These are phyloP conservation scores for Lecanoromycetidae sp. DNA, from an alignment of 2,329 filamentous ascomycete genomes.

Conservation along the genomic window DNA sequence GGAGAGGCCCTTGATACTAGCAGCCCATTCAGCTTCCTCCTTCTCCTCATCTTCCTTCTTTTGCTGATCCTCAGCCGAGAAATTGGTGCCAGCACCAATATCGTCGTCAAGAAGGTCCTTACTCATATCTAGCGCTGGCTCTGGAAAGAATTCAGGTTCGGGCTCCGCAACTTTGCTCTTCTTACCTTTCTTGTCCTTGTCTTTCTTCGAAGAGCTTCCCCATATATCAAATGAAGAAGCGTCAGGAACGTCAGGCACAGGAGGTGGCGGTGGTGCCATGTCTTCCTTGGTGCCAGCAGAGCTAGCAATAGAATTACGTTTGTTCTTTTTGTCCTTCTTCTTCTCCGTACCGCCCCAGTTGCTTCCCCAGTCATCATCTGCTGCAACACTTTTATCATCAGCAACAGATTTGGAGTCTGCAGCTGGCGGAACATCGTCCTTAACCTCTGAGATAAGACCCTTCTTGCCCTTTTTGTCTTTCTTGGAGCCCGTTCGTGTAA, in stretches of 20 bases:
- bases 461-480: constrained; percentile 24
- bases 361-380: constrained; percentile 17
- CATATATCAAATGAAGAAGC: constrained; percentile 9
- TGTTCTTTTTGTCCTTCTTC: constrained; percentile 19
- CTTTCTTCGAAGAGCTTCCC: constrained; percentile 25
- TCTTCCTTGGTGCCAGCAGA: constrained; percentile 14
- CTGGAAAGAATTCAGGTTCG: constrained; percentile 16
- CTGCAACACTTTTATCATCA: constrained; percentile 18
- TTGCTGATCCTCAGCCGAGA: constrained; percentile 25
- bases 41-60: constrained; percentile 29
- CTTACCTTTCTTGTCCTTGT: constrained; percentile 25
- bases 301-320: constrained; percentile 14
- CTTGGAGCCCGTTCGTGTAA: constrained; percentile 22
- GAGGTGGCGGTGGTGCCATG: constrained; percentile 15
- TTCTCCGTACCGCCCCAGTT: constrained; percentile 13
- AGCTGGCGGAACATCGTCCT: constrained; percentile 18
- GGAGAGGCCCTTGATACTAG: constrained; percentile 18
- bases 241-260: constrained; percentile 12
- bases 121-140: constrained; percentile 7
- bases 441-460: constrained; percentile 26
- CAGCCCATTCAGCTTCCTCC: constrained; percentile 28
- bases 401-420: constrained; percentile 24
- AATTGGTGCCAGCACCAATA: constrained; percentile 26
- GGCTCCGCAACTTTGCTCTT: constrained; percentile 21
- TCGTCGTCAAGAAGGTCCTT: constrained; percentile 17